These are phyloP conservation scores for Moesziomyces antarcticus DNA, from an alignment of 1,284 basidiomycete genomes.

Conservation along the genomic window DNA sequence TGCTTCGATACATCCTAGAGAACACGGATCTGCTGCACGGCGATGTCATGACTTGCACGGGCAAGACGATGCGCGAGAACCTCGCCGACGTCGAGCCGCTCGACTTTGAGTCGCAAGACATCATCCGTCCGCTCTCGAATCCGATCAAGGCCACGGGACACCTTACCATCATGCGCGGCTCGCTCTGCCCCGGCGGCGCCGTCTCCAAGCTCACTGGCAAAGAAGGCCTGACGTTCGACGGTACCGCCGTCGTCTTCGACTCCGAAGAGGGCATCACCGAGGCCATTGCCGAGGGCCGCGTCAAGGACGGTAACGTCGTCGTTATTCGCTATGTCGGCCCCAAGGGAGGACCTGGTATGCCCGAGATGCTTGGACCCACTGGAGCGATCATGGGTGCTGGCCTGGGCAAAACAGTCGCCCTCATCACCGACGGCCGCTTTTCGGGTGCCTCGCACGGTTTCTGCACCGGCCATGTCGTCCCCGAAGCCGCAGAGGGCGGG, in stretches of 20 bases:
- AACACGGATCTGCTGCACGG: constrained; percentile 80
- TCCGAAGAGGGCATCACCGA: constrained; percentile 85
- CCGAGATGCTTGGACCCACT: constrained; percentile 84
- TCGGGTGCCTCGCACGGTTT: constrained; percentile 80
- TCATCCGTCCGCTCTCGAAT: constrained; percentile 82
- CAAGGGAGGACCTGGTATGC: constrained; percentile 93
- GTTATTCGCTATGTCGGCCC: constrained; percentile 88
- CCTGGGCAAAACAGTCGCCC: constrained; percentile 85
- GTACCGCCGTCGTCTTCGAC: constrained; percentile 75
- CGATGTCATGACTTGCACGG: constrained; percentile 86
- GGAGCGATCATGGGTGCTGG: constrained; percentile 78
- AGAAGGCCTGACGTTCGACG: constrained; percentile 88
- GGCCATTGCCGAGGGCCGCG: constrained; percentile 82
- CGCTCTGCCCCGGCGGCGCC: constrained; percentile 87
- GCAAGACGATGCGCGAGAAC: constrained; percentile 86
- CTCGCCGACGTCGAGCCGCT: constrained; percentile 83
- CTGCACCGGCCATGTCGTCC: constrained; percentile 91
- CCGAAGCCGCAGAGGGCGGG: constrained; percentile 88
- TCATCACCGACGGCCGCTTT: constrained; percentile 96
- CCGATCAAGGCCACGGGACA: constrained; percentile 91
- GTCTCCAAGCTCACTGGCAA: constrained; percentile 97
- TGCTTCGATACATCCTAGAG: constrained; percentile 80
- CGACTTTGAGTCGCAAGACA: constrained; percentile 73
- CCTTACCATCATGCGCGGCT: constrained; percentile 87
- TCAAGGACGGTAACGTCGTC: constrained; percentile 88